phyloP scores from a whole-genome alignment of 179 eudicot genomes.

The Amaranthus tricolor region DNA sequence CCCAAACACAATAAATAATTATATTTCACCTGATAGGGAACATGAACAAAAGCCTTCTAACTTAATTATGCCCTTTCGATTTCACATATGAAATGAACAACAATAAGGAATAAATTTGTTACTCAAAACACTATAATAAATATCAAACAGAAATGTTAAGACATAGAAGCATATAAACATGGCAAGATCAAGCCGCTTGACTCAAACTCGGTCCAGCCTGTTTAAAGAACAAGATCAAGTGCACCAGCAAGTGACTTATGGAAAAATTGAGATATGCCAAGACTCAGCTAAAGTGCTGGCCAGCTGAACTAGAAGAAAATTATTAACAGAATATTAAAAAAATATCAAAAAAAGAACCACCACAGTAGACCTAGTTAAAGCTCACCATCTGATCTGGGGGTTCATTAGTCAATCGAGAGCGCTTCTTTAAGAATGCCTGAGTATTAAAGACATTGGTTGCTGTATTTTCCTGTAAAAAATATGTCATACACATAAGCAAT shows the following conservation, averaged over 20 bases:
- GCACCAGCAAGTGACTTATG: background rate
- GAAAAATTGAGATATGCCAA: background rate
- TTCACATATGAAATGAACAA: background rate
- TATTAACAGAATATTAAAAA: conserved; percentile 2
- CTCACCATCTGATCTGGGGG: conserved; percentile 89
- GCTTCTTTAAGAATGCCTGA: conserved; percentile 97
- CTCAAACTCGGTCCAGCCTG: background rate
- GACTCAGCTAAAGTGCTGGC: background rate
- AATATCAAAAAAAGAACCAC: background rate
- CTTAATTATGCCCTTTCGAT: background rate
- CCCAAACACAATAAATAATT: background rate
- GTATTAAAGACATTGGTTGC: conserved; percentile 85
- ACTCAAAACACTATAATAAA: no score
- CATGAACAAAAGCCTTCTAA: background rate
- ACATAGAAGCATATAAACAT: background rate
- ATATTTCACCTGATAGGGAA: background rate
- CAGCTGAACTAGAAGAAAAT: background rate
- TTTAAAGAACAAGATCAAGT: background rate
- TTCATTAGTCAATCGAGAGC: conserved; percentile 86
- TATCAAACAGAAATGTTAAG: no score
- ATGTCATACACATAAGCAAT: conserved; percentile 12
- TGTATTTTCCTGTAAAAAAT: conserved; percentile 74
- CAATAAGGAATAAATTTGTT: background rate
- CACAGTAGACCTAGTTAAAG: background rate
- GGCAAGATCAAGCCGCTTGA: background rate